Evolutionary conservation across 805 yeast species (phyloP), one percentile per base, ranked within the genome.

Genomic region (Cyberlindnera xishuangbannaensis): DNA sequence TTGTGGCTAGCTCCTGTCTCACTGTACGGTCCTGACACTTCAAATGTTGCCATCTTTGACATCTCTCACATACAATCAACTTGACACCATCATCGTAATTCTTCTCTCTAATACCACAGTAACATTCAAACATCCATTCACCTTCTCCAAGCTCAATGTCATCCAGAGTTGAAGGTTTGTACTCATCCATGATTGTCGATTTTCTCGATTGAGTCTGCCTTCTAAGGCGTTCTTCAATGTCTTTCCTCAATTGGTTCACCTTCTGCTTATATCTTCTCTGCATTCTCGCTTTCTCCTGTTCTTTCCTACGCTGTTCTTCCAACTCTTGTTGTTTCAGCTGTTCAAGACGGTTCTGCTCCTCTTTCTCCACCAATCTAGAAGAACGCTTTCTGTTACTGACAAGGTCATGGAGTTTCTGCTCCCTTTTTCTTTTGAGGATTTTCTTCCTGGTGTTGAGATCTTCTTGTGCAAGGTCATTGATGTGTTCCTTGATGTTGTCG

Each of bases 301-400:
- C 37, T 13, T 35, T 34, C 15, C 37, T 48, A 12, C 28, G 30
- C 23, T 39, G 39, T n/a, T 45, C 48, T 18, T 40, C 49, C 24
- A 69, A 68, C 30, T 65, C 73, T 36, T 70, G 64, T 29, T 65
- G 65, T 27, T 28, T 37, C n/a, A 12, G 27, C 20, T 15, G 12
- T 37, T 64, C 66, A 19, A 61, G 53, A 30, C 60, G 60, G 32
- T 65, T 65, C 15, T 70, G 73, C 41, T 81, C 85, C 40, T 76
- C 82, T 48, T 73, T 76, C 14, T 81, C 82, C 44, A 79, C 83
- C 27, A 83, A 56, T 56, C 92, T 68, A 2, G 86, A 74, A 0
- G 90, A 82, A 44, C 85, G 67, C 48, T 83, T 83, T 48, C 92
- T 67, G 36, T 82, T 73, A 4, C 77, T 77, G 49, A 83, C 57